Base-by-base conservation (phyloP, 2,329 filamentous ascomycete species). In the Diaporthe caulivora region DNA sequence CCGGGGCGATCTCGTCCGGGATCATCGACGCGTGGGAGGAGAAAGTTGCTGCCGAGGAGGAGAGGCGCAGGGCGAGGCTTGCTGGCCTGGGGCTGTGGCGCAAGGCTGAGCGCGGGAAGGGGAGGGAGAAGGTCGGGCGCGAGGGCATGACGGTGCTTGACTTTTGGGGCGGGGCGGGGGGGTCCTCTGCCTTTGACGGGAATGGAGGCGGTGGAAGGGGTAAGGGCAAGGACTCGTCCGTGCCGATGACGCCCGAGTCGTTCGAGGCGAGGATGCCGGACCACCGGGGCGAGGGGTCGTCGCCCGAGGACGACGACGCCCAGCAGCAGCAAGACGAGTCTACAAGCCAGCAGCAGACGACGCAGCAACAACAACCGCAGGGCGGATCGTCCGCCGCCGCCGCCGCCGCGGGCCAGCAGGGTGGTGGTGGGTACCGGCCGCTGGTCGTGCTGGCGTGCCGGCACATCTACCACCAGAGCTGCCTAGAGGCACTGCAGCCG, bases 1-100 rank as follows among this genome's bases (percentile, higher is more conserved):
- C 95, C 0, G 95, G 95, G 0, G 73, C 73, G 17, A 92, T 95
- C 0, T 93, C 94, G 0, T 89, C 90, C 0, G 89, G 91, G 49
- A 89, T 97, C 1, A 98, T 95, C 86, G 92, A 94, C 67, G 92
- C 92, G 0, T 98, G 95, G 95, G 92, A 97, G 81, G 87, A 89
- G 71, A 89, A 86, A 76, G 87, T 89, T 77, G 83, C 83, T 1
- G 77, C 82, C 1, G 88, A 90, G 70, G 84, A 86, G 18, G 79
- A 79, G 76, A 86, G 82, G 73, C 85, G 86, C 78, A 83, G 81
- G 76, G 84, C 85, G 73, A 82, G 80, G 75, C 86, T 86, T 77
- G 82, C 83, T 79, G 80, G 29, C 9, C 40, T 26, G 44, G 80
- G 21, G 2, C 55, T 49, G 58, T 72, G 74, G n/a, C 71, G 69